Conservation (phyloP, 805 yeast genomes). For the Candida succiphila region DNA sequence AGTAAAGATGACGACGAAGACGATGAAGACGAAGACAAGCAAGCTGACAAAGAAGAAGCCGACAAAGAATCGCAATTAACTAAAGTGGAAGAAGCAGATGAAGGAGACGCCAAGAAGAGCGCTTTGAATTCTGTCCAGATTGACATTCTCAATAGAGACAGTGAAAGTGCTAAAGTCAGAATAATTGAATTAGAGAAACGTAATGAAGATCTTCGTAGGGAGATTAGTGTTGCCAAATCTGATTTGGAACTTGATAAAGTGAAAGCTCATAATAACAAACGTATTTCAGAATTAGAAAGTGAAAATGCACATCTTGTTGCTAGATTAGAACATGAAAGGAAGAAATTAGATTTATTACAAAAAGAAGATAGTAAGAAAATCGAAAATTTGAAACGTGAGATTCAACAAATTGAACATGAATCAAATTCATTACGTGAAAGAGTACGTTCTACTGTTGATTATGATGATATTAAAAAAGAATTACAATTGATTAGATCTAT, state of each 20-base stretch:
- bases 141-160: conserved; percentile 64
- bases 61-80: conserved; percentile 2
- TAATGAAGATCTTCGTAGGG: conserved; percentile 64
- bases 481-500: conserved; percentile 62
- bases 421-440: conserved; percentile 37
- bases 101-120: conserved; percentile 10
- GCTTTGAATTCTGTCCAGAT: conserved; percentile 39
- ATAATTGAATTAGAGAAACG: conserved; percentile 64
- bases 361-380: conserved; percentile 22
- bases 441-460: conserved; percentile 48
- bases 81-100: conserved; percentile 9
- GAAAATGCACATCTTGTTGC: conserved; percentile 60
- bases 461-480: conserved; percentile 74
- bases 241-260: conserved; percentile 32
- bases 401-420: conserved; percentile 38
- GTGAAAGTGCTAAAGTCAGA: conserved; percentile 60
- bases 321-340: conserved; percentile 41
- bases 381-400: conserved; percentile 34
- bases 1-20: conserved; percentile 21
- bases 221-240: conserved; percentile 45
- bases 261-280: conserved; percentile 32
- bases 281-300: conserved; percentile 48
- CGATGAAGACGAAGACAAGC: conserved; percentile 13
- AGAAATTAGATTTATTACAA: conserved; percentile 13
- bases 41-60: conserved; percentile 5